Conservation (phyloP, 371 early-diverging fungal genomes). For the Chytridiales sp. region DNA sequence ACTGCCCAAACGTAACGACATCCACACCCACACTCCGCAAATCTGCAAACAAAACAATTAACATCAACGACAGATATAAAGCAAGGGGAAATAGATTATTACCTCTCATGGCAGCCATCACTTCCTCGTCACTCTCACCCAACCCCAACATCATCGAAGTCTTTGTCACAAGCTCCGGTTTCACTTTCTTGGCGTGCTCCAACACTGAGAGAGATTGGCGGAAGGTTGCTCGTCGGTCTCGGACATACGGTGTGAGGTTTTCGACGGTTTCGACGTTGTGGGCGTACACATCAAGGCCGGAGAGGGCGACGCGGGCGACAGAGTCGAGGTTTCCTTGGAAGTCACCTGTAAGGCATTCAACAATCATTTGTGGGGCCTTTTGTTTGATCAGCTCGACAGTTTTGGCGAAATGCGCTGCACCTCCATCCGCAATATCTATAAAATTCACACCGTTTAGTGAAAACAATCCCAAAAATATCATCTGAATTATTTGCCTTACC, state of each 20-base stretch:
- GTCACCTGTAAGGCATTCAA: constrained; percentile 96
- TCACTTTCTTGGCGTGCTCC: constrained; percentile 79
- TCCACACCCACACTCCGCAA: constrained; percentile 86
- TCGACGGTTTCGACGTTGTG: constrained; percentile 98
- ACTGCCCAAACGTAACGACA: constrained; percentile 96
- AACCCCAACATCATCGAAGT: constrained; percentile 97
- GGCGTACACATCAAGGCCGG: constrained; percentile 96
- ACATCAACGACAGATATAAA: neutral
- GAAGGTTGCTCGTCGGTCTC: constrained; percentile 93
- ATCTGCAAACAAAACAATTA: constrained; percentile 46
- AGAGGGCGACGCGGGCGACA: constrained; percentile 79
- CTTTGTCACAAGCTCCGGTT: constrained; percentile 85
- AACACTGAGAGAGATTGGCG: constrained; percentile 88
- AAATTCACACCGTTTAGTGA: neutral
- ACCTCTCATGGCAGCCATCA: constrained; percentile 81
- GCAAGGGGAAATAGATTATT: constrained; percentile 4
- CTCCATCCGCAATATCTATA: constrained; percentile 87
- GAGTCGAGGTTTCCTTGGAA: constrained; percentile 79
- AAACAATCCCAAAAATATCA: constrained; percentile 1
- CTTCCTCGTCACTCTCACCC: constrained; percentile 94
- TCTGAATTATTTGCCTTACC: constrained; percentile 55
- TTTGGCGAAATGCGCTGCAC: constrained; percentile 90
- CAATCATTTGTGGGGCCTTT: constrained; percentile 89
- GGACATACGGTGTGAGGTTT: constrained; percentile 82
- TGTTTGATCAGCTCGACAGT: constrained; percentile 85